A percentile compares a stretch with the other conserved stretches of the same genome.
Conservation (phyloP, 2,329 filamentous ascomycete species). For the Rhynchosporium agropyri region DNA sequence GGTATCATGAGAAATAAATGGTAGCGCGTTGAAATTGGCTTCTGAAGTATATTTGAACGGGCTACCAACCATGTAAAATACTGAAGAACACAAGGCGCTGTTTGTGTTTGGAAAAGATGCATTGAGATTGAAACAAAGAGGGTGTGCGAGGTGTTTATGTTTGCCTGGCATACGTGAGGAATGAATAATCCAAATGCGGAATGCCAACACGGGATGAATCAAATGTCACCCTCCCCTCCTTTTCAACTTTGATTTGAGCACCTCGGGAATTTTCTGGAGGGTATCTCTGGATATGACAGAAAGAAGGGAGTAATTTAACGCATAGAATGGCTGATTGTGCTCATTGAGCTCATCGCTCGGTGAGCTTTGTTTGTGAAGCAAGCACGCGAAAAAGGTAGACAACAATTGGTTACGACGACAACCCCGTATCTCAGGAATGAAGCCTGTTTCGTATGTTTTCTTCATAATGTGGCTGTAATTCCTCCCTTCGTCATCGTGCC, state of each 20-base stretch:
- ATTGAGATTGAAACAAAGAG: slow-evolving; percentile 7
- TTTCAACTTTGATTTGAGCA: too few species aligned
- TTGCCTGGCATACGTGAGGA: slow-evolving; percentile 23
- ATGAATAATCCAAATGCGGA: slow-evolving; percentile 23
- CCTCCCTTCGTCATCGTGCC: neutral
- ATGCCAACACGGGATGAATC: slow-evolving; percentile 6
- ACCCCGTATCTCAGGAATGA: neutral
- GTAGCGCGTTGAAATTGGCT: neutral
- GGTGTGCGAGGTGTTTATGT: slow-evolving; percentile 7
- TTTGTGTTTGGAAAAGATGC: neutral
- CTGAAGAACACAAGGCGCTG: neutral
- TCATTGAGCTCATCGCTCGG: neutral
- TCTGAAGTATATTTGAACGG: neutral
- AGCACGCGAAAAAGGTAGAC: neutral
- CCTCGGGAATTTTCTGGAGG: neutral
- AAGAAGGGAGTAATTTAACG: neutral
- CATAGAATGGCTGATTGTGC: neutral
- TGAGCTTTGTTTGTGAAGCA: neutral
- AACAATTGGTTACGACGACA: neutral
- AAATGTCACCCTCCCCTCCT: neutral
- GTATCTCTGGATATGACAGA: neutral
- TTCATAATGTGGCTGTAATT: slow-evolving; percentile 1
- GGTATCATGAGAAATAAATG: neutral
- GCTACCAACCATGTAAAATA: too few species aligned
- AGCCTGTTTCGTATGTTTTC: neutral